These are phyloP conservation scores for Gloeophyllum trabeum DNA, from an alignment of 768 basidiomycete genomes.

Conservation along the genomic window DNA sequence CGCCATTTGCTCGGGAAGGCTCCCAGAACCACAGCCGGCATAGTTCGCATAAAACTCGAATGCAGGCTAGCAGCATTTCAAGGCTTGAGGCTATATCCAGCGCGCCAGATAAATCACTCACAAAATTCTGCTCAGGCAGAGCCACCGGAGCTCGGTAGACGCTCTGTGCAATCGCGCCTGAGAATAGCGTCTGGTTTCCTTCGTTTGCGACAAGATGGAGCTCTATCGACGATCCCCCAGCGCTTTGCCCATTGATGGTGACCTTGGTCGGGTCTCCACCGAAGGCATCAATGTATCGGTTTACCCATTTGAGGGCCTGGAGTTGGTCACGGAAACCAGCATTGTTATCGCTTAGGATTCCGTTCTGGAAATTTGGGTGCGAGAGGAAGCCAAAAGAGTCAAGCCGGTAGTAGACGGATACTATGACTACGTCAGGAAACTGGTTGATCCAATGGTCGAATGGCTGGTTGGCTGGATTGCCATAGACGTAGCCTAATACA, in stretches of 20 bases:
- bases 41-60: conserved; percentile 40
- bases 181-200: conserved; percentile 31
- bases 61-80: conserved; percentile 31
- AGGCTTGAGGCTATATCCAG: not conserved
- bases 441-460: conserved; percentile 58
- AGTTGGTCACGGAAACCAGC: conserved; percentile 45
- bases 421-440: conserved; percentile 48
- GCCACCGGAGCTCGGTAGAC: conserved; percentile 42
- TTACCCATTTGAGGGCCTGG: conserved; percentile 26
- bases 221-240: conserved; percentile 43
- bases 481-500: conserved; percentile 44
- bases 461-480: conserved; percentile 56
- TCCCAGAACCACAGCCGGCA: conserved; percentile 36
- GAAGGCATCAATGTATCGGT: conserved; percentile 24
- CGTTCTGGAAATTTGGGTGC: conserved; percentile 30
- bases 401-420: conserved; percentile 57
- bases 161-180: conserved; percentile 50
- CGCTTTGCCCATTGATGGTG: conserved; percentile 50
- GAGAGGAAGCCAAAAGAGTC: conserved; percentile 54
- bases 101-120: conserved; percentile 10
- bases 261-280: conserved; percentile 27
- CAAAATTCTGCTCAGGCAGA: conserved; percentile 38
- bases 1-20: conserved; percentile 22
- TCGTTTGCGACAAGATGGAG: conserved; percentile 41
- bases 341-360: conserved; percentile 34